These are phyloP conservation scores for Mycena haematopus DNA, from an alignment of 768 basidiomycete species.

Conservation along the genomic window DNA sequence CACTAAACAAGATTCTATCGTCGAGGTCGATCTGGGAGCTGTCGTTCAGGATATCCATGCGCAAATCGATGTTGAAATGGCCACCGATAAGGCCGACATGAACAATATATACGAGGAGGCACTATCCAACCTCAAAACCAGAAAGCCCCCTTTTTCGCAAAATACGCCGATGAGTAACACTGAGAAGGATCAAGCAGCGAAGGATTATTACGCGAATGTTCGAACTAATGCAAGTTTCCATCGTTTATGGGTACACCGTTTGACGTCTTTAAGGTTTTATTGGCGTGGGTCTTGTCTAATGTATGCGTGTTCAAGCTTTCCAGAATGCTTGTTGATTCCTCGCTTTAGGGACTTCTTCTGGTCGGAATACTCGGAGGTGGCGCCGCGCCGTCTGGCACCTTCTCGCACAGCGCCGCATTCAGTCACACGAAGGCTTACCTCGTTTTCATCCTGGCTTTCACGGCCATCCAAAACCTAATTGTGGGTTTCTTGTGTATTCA, in stretches of 20 bases:
- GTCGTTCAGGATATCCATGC: constrained; percentile 82
- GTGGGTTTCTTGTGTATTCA: constrained; percentile 34
- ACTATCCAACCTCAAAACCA: constrained; percentile 69
- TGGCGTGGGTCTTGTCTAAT: constrained; percentile 87
- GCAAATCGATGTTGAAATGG: constrained; percentile 88
- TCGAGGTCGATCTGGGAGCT: constrained; percentile 81
- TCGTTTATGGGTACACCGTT: neutral
- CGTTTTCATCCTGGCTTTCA: constrained; percentile 81
- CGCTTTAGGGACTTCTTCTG: constrained; percentile 28
- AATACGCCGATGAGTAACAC: constrained; percentile 46
- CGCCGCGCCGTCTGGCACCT: constrained; percentile 61
- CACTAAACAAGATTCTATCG: constrained; percentile 86
- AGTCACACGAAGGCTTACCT: constrained; percentile 77
- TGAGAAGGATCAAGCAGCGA: constrained; percentile 76
- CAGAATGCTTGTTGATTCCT: neutral
- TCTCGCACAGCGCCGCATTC: constrained; percentile 52
- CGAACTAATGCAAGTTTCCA: constrained; percentile 69
- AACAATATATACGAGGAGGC: constrained; percentile 88
- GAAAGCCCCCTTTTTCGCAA: constrained; percentile 48
- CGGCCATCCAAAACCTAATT: constrained; percentile 77
- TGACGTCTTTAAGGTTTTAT: constrained; percentile 54
- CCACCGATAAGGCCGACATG: constrained; percentile 80
- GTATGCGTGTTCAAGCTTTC: constrained; percentile 45
- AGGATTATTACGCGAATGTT: constrained; percentile 89
- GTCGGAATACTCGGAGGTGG: constrained; percentile 72